A percentile compares a stretch with the other conserved stretches of the same genome.
These are phyloP conservation scores for Irpex sp. DNA, from an alignment of 1,284 basidiomycete genomes.

Conservation along the genomic window DNA sequence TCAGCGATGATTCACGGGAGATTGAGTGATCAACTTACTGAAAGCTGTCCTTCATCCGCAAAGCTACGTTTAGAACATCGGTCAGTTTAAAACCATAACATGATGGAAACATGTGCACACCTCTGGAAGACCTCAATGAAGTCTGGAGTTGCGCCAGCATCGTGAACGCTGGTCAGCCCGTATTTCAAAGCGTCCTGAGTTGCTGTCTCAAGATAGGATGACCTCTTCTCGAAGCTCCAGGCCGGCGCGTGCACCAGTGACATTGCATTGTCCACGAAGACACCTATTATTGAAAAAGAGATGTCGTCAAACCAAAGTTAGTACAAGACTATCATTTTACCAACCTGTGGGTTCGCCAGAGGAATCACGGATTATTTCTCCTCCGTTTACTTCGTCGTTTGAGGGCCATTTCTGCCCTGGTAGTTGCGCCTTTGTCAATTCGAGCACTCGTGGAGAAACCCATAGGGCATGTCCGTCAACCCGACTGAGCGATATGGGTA, in stretches of 20 bases:
- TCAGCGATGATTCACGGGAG: too few relatives aligned
- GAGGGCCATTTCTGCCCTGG: slow-evolving; percentile 34
- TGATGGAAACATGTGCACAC: slow-evolving; percentile 31
- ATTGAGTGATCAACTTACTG: slow-evolving; percentile 38
- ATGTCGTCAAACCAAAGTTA: too few relatives aligned
- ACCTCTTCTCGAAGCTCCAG: slow-evolving; percentile 56
- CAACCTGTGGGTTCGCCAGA: slow-evolving; percentile 71
- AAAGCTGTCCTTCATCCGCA: slow-evolving; percentile 34
- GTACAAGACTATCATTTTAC: neutral
- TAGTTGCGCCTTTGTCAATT: slow-evolving; percentile 37
- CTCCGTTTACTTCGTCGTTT: slow-evolving; percentile 65
- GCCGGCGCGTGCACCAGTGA: slow-evolving; percentile 60
- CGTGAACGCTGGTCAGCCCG: slow-evolving; percentile 83
- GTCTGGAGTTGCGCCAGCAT: slow-evolving; percentile 57
- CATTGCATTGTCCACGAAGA: slow-evolving; percentile 76
- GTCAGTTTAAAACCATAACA: neutral
- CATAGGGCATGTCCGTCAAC: slow-evolving; percentile 85
- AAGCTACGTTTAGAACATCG: slow-evolving; percentile 11
- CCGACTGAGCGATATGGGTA: slow-evolving; percentile 67
- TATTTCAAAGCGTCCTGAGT: slow-evolving; percentile 65
- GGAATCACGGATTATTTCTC: slow-evolving; percentile 66
- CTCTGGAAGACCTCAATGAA: slow-evolving; percentile 65
- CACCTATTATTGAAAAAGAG: too few relatives aligned
- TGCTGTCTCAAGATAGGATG: slow-evolving; percentile 59
- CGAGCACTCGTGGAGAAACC: slow-evolving; percentile 72